phyloP scores from a whole-genome alignment of 192 early-diverging fungal genomes.

The Coemansia sp. region DNA sequence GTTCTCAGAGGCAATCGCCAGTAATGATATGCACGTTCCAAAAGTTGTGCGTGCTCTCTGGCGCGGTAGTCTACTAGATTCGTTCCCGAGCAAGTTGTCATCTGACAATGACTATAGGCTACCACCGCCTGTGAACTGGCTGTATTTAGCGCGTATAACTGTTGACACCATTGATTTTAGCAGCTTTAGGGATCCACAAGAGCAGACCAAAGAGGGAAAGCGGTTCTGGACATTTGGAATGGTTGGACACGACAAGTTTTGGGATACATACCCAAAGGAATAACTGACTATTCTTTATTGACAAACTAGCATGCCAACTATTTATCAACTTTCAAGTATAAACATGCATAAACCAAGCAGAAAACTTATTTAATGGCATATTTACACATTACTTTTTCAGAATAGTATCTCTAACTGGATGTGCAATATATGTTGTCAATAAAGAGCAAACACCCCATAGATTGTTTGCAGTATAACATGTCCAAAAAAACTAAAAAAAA shows the following conservation, averaged over 20 bases:
- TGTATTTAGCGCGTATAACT: slow-evolving; percentile 28
- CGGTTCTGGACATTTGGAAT: slow-evolving; percentile 26
- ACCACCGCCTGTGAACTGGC: slow-evolving; percentile 38
- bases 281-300: neutral
- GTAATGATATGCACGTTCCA: slow-evolving; percentile 58
- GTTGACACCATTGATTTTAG: slow-evolving; percentile 9
- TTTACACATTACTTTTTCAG: too few relatives aligned
- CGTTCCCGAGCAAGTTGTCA: slow-evolving; percentile 7
- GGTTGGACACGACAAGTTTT: slow-evolving; percentile 32
- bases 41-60: slow-evolving; percentile 59
- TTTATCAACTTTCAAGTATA: too few relatives aligned
- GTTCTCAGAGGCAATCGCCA: slow-evolving; percentile 46
- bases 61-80: slow-evolving; percentile 47
- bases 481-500: neutral
- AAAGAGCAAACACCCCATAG: too few relatives aligned
- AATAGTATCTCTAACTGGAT: too few relatives aligned
- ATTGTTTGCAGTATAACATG: too few relatives aligned
- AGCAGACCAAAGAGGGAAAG: slow-evolving; percentile 4
- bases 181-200: slow-evolving; percentile 7
- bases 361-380: too few relatives aligned
- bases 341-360: too few relatives aligned
- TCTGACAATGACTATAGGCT: slow-evolving; percentile 8
- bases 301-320: too few relatives aligned
- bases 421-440: too few relatives aligned
- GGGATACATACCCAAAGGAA: slow-evolving; percentile 7